Conservation (phyloP, 2,329 filamentous ascomycete genomes). For the Aspergillus sp. region DNA sequence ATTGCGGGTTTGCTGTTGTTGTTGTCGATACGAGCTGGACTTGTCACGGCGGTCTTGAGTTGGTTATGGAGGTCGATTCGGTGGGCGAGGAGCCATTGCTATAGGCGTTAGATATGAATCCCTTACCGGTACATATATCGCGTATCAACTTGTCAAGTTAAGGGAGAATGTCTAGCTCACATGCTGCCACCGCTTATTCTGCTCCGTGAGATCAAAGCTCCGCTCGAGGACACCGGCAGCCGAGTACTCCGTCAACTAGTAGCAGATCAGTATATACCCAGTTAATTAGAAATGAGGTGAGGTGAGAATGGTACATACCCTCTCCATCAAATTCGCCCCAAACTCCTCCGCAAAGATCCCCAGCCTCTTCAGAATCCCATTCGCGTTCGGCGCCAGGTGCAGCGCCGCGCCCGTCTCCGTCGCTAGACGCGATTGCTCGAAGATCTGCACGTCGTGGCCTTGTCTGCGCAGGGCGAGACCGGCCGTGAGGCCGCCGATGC, state of each 20-base stretch:
- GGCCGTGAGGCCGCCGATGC: conserved; percentile 10
- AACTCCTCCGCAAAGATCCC: conserved; percentile 14
- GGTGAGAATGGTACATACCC: no score
- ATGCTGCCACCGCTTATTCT: conserved; percentile 3
- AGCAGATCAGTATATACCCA: no score
- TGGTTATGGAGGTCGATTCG: conserved; percentile 41
- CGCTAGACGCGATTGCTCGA: conserved; percentile 31
- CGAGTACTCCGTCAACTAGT: no score
- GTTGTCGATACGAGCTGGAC: no score
- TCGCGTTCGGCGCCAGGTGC: conserved; percentile 33
- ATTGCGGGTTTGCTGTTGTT: no score
- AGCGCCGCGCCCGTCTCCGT: conserved; percentile 37
- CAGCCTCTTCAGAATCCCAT: conserved; percentile 26
- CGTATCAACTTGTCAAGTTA: no score
- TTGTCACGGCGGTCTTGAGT: no score
- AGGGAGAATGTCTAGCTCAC: not conserved
- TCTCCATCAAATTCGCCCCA: no score
- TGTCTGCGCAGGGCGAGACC: conserved; percentile 7
- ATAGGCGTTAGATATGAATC: no score
- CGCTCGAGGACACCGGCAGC: no score
- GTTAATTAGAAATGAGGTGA: no score
- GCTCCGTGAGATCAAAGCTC: conserved; percentile 7
- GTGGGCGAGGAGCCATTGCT: conserved; percentile 27
- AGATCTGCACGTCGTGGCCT: conserved; percentile 27
- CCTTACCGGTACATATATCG: no score